Evolutionary conservation across 179 eudicot genomes (phyloP), one percentile per base, ranked within the genome.

Genomic region (Actinidia arguta): DNA sequence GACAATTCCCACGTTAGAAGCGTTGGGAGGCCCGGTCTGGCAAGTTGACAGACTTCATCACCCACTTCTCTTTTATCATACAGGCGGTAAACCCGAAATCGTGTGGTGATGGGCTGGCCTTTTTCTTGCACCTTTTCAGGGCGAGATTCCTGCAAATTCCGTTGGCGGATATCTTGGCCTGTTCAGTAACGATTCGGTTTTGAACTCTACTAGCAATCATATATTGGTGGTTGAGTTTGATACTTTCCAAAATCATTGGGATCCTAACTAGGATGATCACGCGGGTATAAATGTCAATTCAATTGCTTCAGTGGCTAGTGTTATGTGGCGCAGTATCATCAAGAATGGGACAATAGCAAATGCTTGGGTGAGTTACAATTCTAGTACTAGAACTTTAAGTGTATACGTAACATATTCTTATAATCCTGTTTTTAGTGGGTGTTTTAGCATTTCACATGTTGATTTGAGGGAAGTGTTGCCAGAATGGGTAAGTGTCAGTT

Each of bases 161-260:
- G 4, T 4, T 24, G 91, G 90, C 11, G 90, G 90, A 0, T 73
- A 0, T 81, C 89, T 90, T 48, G 93, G 90, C 4, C 81, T 90
- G 9, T 79, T 89, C 8, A 74, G 78, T n/a, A n/a, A 36, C 5
- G 1, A 10, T 44, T 17, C 80, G 6, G 77, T 22, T 24, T 20
- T 47, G 4, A 52, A n/a, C 5, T 11, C 79, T 25, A 20, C 62
- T 0, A 5, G 58, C 9, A 62, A 85, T 67, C 76, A 56, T 1
- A 74, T 90, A 4, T 89, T 91, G 64, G 92, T 90, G 0, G 90
- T 91, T n/a, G 92, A 90, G 83, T 91, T 91, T 46, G 94, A 91
- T 47, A 85, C 79, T 6, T 86, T 3, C 36, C 2, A 24, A 18
- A 84, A 91, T 58, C 0, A 0, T 8, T 85, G 84, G 86, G 90